phyloP scores from a whole-genome alignment of 1,139 yeast species.

The Suhomyces chickasaworum region DNA sequence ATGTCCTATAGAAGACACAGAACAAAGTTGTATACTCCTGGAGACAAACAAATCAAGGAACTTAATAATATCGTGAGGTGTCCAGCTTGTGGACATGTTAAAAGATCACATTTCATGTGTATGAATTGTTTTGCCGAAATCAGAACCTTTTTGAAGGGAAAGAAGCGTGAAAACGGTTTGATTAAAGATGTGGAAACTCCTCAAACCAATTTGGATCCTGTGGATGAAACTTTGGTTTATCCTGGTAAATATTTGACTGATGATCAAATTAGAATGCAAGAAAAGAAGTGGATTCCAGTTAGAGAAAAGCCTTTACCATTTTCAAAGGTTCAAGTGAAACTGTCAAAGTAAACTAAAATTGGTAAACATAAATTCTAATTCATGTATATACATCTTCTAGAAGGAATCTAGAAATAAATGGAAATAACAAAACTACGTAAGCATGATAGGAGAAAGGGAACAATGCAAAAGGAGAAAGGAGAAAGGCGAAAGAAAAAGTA shows the following conservation, averaged over 20 bases:
- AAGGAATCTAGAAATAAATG: constrained; percentile 1
- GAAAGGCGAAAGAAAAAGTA: too few species aligned
- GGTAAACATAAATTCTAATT: constrained; percentile 5
- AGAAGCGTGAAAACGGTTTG: constrained; percentile 34
- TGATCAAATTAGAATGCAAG: constrained; percentile 43
- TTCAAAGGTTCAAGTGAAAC: constrained; percentile 26
- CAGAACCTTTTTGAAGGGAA: constrained; percentile 64
- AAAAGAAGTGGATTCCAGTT: constrained; percentile 66
- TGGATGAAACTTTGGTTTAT: constrained; percentile 67
- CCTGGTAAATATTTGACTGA: constrained; percentile 65
- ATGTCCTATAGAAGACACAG: constrained; percentile 85
- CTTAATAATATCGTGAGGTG: constrained; percentile 81
- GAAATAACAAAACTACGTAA: constrained; percentile 10
- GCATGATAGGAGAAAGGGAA: too few species aligned
- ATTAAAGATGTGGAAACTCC: constrained; percentile 37
- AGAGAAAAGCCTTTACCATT: constrained; percentile 41
- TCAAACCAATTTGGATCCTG: constrained; percentile 57
- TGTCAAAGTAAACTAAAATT: constrained; percentile 19
- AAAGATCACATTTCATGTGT: constrained; percentile 87
- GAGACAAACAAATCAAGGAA: constrained; percentile 75
- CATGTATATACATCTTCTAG: constrained; percentile 7
- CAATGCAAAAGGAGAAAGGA: too few species aligned
- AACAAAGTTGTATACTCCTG: constrained; percentile 79
- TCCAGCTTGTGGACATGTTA: constrained; percentile 93
- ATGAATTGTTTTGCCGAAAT: constrained; percentile 90